A percentile compares a stretch with the other conserved stretches of the same genome.
Conservation (phyloP, 2,329 filamentous ascomycete species). For the Ramularia endophylla region DNA sequence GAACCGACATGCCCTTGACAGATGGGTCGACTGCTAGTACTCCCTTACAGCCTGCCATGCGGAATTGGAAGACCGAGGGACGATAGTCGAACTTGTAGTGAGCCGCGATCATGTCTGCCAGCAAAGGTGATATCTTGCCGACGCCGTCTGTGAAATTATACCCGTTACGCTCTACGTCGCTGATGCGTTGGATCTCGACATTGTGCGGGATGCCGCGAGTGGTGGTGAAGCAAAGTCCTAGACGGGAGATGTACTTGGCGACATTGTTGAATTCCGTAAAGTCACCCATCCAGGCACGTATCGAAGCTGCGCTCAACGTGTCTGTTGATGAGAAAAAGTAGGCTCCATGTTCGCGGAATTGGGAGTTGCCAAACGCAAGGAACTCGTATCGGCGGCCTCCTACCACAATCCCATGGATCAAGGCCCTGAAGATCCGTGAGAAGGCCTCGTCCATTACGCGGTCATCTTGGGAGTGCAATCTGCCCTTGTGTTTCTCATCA, state of each 20-base stretch:
- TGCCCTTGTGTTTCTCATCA: slow-evolving; percentile 61
- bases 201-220: slow-evolving; percentile 67
- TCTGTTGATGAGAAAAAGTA: slow-evolving; percentile 81
- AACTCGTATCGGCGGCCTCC: slow-evolving; percentile 82
- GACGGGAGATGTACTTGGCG: slow-evolving; percentile 82
- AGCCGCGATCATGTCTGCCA: slow-evolving; percentile 66
- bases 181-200: slow-evolving; percentile 53
- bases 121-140: slow-evolving; percentile 77
- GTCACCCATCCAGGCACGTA: slow-evolving; percentile 79
- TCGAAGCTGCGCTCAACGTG: slow-evolving; percentile 63
- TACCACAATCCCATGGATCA: slow-evolving; percentile 74
- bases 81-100: slow-evolving; percentile 59
- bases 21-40: slow-evolving; percentile 68
- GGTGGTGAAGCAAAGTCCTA: slow-evolving; percentile 95
- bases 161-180: slow-evolving; percentile 63
- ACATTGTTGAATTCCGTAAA: slow-evolving; percentile 75
- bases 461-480: slow-evolving; percentile 27
- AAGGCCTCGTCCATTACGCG: slow-evolving; percentile 51
- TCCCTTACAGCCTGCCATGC: slow-evolving; percentile 88
- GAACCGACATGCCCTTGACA: slow-evolving; percentile 59
- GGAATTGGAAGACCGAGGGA: slow-evolving; percentile 86
- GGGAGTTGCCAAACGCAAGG: slow-evolving; percentile 90
- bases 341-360: slow-evolving; percentile 83
- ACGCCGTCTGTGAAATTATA: slow-evolving; percentile 87
- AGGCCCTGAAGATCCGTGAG: slow-evolving; percentile 62